Percentiles rank a stretch among this genome's conserved stretches.
These are phyloP conservation scores for Pseudogymnoascus sp. DNA, from an alignment of 2,329 filamentous ascomycete species.

Conservation along the genomic window DNA sequence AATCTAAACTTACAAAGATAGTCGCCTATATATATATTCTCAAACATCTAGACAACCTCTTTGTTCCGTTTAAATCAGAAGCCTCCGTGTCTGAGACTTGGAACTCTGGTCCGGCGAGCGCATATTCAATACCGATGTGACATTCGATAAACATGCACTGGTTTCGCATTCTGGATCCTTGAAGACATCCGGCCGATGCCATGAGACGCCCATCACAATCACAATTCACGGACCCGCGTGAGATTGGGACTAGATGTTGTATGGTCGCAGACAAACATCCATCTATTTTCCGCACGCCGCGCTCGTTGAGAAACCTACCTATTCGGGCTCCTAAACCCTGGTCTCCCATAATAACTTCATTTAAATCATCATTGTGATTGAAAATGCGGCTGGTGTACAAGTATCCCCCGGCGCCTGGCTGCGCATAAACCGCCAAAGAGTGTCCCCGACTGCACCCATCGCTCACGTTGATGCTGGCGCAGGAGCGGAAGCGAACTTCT, in stretches of 20 bases:
- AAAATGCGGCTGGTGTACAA: slow-evolving; percentile 1
- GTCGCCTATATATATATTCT: not conserved
- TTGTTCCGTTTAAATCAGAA: not conserved
- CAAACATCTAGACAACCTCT: not conserved
- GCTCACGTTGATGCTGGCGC: not conserved
- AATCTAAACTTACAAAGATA: slow-evolving; percentile 6
- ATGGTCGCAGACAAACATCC: not conserved
- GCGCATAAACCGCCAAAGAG: not conserved
- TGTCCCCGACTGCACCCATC: slow-evolving; percentile 8
- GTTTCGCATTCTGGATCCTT: not conserved
- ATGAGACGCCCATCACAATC: not conserved
- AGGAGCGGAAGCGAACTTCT: slow-evolving; percentile 32
- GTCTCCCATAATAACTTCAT: not conserved
- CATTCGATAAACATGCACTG: not conserved
- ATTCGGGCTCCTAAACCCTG: not conserved
- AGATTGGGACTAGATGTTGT: not conserved
- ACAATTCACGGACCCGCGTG: not conserved
- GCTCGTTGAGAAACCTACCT: slow-evolving; percentile 3
- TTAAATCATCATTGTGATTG: not conserved
- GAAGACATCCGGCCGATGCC: not conserved
- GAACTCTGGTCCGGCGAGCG: not conserved
- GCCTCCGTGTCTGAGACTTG: not conserved
- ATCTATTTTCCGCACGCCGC: slow-evolving; percentile 6
- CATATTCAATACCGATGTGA: not conserved
- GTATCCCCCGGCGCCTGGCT: not conserved